Conservation (phyloP, 192 early-diverging fungal species). For the Coemansia pectinata region DNA sequence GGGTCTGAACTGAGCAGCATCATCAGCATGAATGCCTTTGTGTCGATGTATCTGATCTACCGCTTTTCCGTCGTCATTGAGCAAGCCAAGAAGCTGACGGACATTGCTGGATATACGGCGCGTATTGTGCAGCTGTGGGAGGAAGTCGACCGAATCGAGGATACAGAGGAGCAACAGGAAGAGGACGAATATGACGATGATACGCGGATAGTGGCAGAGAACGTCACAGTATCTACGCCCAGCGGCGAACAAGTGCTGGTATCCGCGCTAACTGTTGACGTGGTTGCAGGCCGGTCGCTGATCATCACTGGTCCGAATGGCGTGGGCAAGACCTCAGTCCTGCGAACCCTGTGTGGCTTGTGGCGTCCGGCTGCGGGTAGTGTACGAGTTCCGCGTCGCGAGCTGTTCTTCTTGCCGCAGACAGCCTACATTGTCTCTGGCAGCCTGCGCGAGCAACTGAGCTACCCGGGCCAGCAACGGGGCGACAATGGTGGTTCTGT, state of each 20-base stretch:
- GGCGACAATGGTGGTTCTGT: background rate
- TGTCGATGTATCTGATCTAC: slow-evolving; percentile 83
- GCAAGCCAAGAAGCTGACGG: slow-evolving; percentile 67
- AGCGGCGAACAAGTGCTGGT: slow-evolving; percentile 23
- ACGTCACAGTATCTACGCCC: slow-evolving; percentile 37
- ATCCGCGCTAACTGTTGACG: slow-evolving; percentile 48
- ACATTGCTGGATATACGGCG: slow-evolving; percentile 79
- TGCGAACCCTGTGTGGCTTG: slow-evolving; percentile 75
- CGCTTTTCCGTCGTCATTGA: slow-evolving; percentile 73
- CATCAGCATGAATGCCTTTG: slow-evolving; percentile 79
- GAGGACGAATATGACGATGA: background rate
- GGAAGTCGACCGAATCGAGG: slow-evolving; percentile 54
- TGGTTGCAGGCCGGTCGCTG: slow-evolving; percentile 61
- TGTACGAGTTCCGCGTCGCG: slow-evolving; percentile 26
- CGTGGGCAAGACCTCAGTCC: slow-evolving; percentile 79
- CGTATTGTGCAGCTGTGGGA: slow-evolving; percentile 84
- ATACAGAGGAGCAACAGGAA: background rate
- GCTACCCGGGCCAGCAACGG: slow-evolving; percentile 56
- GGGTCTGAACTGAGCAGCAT: slow-evolving; percentile 71
- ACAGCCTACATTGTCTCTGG: slow-evolving; percentile 63
- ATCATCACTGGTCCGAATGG: slow-evolving; percentile 79
- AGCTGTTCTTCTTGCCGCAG: slow-evolving; percentile 72
- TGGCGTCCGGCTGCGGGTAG: slow-evolving; percentile 65
- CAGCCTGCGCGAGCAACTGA: slow-evolving; percentile 65
- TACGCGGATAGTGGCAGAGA: slow-evolving; percentile 8